phyloP scores from a whole-genome alignment of 1,284 basidiomycete species.

The Marasmius sp. region DNA sequence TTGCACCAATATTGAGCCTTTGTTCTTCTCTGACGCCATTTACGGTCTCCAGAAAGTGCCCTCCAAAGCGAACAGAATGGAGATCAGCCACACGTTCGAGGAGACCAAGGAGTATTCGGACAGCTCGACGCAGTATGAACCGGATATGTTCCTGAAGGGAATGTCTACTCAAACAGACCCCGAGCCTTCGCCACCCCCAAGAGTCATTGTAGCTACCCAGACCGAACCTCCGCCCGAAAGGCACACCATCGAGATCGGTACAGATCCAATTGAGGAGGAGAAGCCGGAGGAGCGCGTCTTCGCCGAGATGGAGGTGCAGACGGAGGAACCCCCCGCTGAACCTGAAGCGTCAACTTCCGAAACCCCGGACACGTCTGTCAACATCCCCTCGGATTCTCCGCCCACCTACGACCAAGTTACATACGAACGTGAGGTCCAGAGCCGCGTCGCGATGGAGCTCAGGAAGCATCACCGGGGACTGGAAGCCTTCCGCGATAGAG shows the following conservation, averaged over 20 bases:
- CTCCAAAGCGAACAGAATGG: conserved; percentile 23
- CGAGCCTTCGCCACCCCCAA: conserved; percentile 25
- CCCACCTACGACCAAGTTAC: conserved; percentile 56
- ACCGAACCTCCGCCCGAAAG: conserved; percentile 26
- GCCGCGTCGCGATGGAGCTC: conserved; percentile 25
- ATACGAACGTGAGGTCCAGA: conserved; percentile 48
- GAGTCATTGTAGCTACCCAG: conserved; percentile 25
- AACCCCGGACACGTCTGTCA: conserved; percentile 23
- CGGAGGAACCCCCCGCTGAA: conserved; percentile 42
- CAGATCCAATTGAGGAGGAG: conserved; percentile 20
- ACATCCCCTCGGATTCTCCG: not conserved
- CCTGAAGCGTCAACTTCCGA: conserved; percentile 54
- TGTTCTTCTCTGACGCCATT: conserved; percentile 3
- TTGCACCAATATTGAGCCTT: conserved; percentile 46
- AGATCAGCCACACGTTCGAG: conserved; percentile 47
- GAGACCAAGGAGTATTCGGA: conserved; percentile 74
- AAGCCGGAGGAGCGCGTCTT: not conserved
- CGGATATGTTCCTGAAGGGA: conserved; percentile 42
- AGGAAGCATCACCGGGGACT: conserved; percentile 45
- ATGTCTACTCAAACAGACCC: conserved; percentile 45
- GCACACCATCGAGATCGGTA: conserved; percentile 26
- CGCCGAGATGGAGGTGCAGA: conserved; percentile 62
- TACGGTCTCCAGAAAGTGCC: conserved; percentile 52
- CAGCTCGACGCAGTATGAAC: conserved; percentile 64
- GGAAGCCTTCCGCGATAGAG: not conserved